Evolutionary conservation across 768 basidiomycete genomes (phyloP), one percentile per base, ranked within the genome.

Genomic region (Austroboletus festivus): DNA sequence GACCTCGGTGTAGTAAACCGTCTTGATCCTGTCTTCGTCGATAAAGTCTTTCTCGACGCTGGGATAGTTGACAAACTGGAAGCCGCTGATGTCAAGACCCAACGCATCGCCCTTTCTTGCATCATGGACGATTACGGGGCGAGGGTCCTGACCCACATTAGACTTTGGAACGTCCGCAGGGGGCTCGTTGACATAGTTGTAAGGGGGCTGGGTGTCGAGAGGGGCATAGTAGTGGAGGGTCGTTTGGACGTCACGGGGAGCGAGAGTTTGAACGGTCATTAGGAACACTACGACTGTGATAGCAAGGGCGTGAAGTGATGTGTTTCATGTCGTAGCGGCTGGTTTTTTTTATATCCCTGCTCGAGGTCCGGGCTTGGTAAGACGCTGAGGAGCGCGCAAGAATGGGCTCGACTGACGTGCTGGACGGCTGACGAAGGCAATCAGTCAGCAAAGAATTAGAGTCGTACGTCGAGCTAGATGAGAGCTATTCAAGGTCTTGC

Each of bases 21-120:
- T 44, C 56, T 58, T 52, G 53, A 77, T 74, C 41, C 47, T 56
- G 31, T 65, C 71, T 23, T 75, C 72, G 44, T 76, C 64, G 16
- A 49, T 53, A 54, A 75, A 76, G 24, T 66, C 64, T 41, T 68
- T 72, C 61, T 71, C 72, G 43, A 53, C 46, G 45, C 68, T 69
- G 4, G 58, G 62, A 22, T 62, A 44, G 30, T 63, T 59, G 22
- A 67, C 44, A 53, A 71, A 71, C 53, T 71, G 68, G 60, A 78
- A 78, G n/a, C 77, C 77, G n/a, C 69, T 68, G 42, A 59, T 58
- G 45, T 77, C 74, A 34, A 73, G 63, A n/a, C 58, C 60, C 5
- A 65, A 48, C 1, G 50, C 24, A 33, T 52, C 50, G 21, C 57
- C 66, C 39, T 67, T 58, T 22, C 71, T 65, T 5, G 69, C 46